phyloP scores from a whole-genome alignment of 2,329 filamentous ascomycete genomes.

The Rhinocladiella mackenziei region DNA sequence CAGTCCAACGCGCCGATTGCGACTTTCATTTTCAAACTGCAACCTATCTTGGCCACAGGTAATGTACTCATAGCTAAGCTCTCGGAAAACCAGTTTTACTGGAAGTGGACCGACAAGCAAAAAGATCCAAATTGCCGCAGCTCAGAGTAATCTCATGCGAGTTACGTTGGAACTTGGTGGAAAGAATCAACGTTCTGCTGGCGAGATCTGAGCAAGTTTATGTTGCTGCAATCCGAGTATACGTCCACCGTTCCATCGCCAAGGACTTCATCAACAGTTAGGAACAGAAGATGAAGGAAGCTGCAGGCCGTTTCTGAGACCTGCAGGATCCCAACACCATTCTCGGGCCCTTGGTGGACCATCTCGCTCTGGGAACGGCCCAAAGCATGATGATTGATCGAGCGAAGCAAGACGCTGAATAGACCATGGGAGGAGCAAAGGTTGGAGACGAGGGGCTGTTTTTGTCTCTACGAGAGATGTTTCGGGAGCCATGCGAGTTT shows the following conservation, averaged over 20 bases:
- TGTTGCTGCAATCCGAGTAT: constrained; percentile 49
- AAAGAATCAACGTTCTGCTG: constrained; percentile 32
- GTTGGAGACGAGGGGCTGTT: constrained; percentile 38
- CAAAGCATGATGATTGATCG: constrained; percentile 40
- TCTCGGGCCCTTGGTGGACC: constrained; percentile 44
- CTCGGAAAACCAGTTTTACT: constrained; percentile 59
- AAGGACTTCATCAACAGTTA: constrained; percentile 54
- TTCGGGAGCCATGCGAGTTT: too few relatives aligned
- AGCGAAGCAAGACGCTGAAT: constrained; percentile 39
- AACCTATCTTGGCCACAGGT: constrained; percentile 47
- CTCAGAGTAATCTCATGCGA: constrained; percentile 53
- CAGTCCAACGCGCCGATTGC: constrained; percentile 53
- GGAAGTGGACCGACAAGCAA: constrained; percentile 58
- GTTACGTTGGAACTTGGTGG: constrained; percentile 55
- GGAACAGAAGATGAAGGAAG: constrained; percentile 33
- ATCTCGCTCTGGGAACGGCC: constrained; percentile 42
- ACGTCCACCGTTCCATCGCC: constrained; percentile 58
- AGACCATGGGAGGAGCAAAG: constrained; percentile 37
- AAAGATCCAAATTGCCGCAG: constrained; percentile 53
- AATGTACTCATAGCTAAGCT: constrained; percentile 55
- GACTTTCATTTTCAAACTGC: constrained; percentile 41
- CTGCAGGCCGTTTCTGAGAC: constrained; percentile 49
- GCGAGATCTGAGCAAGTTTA: constrained; percentile 35
- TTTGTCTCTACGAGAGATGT: constrained; percentile 45
- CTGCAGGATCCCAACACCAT: constrained; percentile 59